Percentiles rank a stretch among this genome's conserved stretches.
Conservation (phyloP, 345 rosid genomes). For the Geranium rotundifolium region DNA sequence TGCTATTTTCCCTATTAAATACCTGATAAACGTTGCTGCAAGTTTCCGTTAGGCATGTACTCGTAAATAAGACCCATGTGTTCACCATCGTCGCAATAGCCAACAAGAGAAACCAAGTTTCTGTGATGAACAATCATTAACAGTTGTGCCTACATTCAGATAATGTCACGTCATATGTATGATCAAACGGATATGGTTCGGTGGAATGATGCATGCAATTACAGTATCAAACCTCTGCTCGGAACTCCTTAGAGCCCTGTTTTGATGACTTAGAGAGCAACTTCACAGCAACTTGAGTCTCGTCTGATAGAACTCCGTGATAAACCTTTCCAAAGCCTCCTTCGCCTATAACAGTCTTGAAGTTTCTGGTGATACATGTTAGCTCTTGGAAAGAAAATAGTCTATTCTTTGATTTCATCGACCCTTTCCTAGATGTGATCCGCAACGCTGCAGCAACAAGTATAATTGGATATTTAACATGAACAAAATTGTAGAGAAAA, state of each 20-base stretch:
- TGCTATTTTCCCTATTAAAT: too few relatives aligned
- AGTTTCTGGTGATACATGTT: constrained; percentile 13
- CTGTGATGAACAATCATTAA: constrained; percentile 8
- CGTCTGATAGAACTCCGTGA: constrained; percentile 9
- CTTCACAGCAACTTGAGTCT: too few relatives aligned
- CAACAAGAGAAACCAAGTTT: constrained; percentile 20
- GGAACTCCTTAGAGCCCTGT: constrained; percentile 21
- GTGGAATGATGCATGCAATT: too few relatives aligned
- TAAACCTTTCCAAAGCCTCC: constrained; percentile 31
- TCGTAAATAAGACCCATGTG: constrained; percentile 23
- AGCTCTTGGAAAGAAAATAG: constrained; percentile 10
- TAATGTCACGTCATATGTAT: too few relatives aligned
- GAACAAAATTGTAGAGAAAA: too few relatives aligned
- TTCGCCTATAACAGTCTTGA: constrained; percentile 14
- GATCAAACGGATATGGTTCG: too few relatives aligned
- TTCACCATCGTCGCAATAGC: constrained; percentile 20
- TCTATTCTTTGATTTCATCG: not conserved
- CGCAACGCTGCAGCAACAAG: too few relatives aligned
- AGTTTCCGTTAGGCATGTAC: constrained; percentile 27
- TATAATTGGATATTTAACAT: too few relatives aligned
- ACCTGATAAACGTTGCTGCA: constrained; percentile 21
- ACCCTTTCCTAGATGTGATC: too few relatives aligned
- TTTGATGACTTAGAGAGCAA: constrained; percentile 14
- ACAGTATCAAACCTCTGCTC: constrained; percentile 27
- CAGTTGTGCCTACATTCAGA: too few relatives aligned